Conservation (phyloP, 2,329 filamentous ascomycete species). For the Pseudocercospora vitis region DNA sequence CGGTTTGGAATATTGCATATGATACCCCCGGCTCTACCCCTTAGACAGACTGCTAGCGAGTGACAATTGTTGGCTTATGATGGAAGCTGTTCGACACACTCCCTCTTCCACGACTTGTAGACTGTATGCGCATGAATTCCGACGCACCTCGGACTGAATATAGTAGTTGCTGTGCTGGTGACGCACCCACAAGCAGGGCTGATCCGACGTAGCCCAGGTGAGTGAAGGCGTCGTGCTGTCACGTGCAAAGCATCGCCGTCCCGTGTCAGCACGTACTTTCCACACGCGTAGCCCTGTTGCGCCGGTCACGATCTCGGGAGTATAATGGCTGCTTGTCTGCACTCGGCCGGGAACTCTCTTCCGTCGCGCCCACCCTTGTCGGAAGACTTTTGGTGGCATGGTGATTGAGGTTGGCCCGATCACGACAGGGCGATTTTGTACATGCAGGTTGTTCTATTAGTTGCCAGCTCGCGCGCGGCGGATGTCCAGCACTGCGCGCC, state of each 20-base stretch:
- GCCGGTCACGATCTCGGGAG: background rate
- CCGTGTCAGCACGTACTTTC: background rate
- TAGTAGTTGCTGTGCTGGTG: too few species aligned
- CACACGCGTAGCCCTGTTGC: background rate
- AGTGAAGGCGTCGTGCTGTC: too few species aligned
- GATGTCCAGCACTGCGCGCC: background rate
- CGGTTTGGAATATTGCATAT: slow-evolving; percentile 8
- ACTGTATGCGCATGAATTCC: too few species aligned
- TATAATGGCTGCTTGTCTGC: background rate
- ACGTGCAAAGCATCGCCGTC: background rate
- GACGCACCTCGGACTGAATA: too few species aligned
- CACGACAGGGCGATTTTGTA: background rate
- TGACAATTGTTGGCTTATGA: background rate
- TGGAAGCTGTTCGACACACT: too few species aligned
- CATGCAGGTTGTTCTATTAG: background rate
- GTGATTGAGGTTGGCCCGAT: background rate
- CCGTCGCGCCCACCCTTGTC: slow-evolving; percentile 1
- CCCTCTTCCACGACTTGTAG: too few species aligned
- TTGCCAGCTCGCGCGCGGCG: background rate
- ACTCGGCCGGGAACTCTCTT: background rate
- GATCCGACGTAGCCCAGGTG: too few species aligned
- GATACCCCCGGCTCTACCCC: slow-evolving; percentile 18
- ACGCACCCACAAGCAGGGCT: too few species aligned
- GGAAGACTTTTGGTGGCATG: too few species aligned
- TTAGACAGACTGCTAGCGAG: slow-evolving; percentile 6